Evolutionary conservation across 169 alveolate species (phyloP).

Genomic region (Cyclospora cayetanensis): DNA sequence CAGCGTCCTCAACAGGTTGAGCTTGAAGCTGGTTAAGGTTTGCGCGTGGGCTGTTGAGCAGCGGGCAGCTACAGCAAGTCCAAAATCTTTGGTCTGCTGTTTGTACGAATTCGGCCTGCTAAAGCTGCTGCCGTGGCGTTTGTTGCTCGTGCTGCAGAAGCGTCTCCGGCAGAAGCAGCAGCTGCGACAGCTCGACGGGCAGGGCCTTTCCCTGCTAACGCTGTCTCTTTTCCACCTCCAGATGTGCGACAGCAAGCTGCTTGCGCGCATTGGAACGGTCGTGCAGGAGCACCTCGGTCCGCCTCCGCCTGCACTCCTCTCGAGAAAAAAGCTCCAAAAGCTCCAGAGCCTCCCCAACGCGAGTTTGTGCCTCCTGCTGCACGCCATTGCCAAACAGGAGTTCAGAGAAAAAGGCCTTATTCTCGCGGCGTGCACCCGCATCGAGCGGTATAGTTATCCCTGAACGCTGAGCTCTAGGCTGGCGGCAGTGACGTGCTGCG

Average conservation of each 20-base stretch:
- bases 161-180: constrained; percentile 46
- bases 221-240: constrained; percentile 12
- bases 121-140: constrained; percentile 49
- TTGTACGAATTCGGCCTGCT: constrained; percentile 35
- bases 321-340: not conserved
- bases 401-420: not conserved
- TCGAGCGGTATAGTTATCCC: constrained; percentile 17
- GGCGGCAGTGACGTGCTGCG: no score
- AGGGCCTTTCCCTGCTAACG: constrained; percentile 33
- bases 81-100: constrained; percentile 43
- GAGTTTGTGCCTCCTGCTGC: constrained; percentile 37
- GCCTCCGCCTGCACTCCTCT: not conserved
- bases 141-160: constrained; percentile 15
- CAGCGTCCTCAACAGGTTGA: not conserved
- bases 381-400: not conserved
- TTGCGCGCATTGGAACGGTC: not conserved
- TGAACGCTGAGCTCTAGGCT: no score
- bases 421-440: not conserved
- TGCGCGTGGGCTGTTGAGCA: constrained; percentile 18
- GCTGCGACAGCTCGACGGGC: constrained; percentile 53
- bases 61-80: not conserved
- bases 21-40: constrained; percentile 3
- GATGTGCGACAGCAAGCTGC: not conserved
- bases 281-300: not conserved
- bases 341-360: not conserved